phyloP scores from a whole-genome alignment of 768 basidiomycete genomes.

The Sistotremastrum suecicum region DNA sequence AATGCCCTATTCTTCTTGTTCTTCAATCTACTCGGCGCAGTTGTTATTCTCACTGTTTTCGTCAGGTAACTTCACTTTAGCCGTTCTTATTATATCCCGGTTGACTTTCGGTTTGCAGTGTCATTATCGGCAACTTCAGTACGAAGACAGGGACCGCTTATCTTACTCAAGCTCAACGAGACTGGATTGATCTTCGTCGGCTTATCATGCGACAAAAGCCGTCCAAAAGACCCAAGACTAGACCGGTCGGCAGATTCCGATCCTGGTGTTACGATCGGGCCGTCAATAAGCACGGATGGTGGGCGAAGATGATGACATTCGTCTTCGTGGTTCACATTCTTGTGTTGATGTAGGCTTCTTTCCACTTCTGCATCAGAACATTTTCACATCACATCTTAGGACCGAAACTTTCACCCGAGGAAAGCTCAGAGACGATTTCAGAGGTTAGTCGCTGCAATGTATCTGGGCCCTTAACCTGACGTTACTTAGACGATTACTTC shows the following conservation, averaged over 20 bases:
- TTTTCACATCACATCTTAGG: conserved; percentile 28
- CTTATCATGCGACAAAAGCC: conserved; percentile 78
- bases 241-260: conserved; percentile 40
- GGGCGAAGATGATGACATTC: conserved; percentile 67
- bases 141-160: conserved; percentile 77
- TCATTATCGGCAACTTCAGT: conserved; percentile 91
- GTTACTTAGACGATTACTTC: conserved; percentile 55
- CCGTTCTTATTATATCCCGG: conserved; percentile 5
- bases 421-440: conserved; percentile 33
- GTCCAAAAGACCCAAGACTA: conserved; percentile 58
- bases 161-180: conserved; percentile 72
- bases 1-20: conserved; percentile 88
- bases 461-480: conserved; percentile 1
- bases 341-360: conserved; percentile 51
- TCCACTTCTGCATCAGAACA: neutral
- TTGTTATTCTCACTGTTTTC: conserved; percentile 82
- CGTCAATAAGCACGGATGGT: conserved; percentile 85
- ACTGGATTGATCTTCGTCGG: conserved; percentile 90
- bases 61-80: conserved; percentile 48
- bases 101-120: conserved; percentile 30
- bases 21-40: conserved; percentile 83
- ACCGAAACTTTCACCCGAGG: conserved; percentile 59
- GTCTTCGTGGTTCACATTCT: conserved; percentile 74
- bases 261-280: conserved; percentile 91
- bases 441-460: conserved; percentile 32